Evolutionary conservation across 371 early-diverging fungal genomes (phyloP).

Genomic region (Zychaea mexicana): DNA sequence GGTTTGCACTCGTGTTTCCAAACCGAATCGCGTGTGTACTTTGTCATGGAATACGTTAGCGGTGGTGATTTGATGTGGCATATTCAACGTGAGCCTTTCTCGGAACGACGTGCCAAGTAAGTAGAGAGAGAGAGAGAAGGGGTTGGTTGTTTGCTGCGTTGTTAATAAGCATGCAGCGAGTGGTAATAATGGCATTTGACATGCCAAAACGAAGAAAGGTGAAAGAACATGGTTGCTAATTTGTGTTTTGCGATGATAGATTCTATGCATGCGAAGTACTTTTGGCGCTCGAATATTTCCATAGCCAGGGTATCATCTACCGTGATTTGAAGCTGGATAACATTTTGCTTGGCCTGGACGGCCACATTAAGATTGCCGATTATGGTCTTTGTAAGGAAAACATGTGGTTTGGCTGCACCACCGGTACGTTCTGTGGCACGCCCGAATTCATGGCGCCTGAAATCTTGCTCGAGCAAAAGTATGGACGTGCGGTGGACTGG

Average conservation of each 20-base stretch:
- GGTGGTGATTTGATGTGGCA: conserved; percentile 99
- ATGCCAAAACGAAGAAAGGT: not conserved
- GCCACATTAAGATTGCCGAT: conserved; percentile 99
- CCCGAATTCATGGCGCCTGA: conserved; percentile 85
- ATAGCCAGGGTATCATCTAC: conserved; percentile 51
- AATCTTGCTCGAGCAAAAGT: conserved; percentile 78
- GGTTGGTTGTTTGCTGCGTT: not conserved
- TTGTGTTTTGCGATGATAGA: conserved; percentile 14
- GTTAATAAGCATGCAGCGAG: too few relatives aligned
- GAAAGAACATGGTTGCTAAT: not conserved
- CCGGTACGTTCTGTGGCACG: conserved; percentile 91
- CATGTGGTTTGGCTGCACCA: conserved; percentile 60
- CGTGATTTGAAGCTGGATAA: conserved; percentile 56
- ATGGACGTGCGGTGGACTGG: conserved; percentile 90
- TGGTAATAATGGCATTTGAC: too few relatives aligned
- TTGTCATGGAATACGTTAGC: conserved; percentile 99
- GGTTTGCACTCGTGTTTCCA: conserved; percentile 96
- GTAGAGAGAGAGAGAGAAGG: not conserved
- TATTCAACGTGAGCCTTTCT: conserved; percentile 87
- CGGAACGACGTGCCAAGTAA: conserved; percentile 84
- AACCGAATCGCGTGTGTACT: conserved; percentile 91
- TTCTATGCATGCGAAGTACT: conserved; percentile 98
- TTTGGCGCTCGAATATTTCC: conserved; percentile 80
- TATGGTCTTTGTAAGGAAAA: conserved; percentile 82
- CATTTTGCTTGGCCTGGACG: conserved; percentile 68